Base-by-base conservation (phyloP, 345 rosid genomes). In the Aegle marmelos region DNA sequence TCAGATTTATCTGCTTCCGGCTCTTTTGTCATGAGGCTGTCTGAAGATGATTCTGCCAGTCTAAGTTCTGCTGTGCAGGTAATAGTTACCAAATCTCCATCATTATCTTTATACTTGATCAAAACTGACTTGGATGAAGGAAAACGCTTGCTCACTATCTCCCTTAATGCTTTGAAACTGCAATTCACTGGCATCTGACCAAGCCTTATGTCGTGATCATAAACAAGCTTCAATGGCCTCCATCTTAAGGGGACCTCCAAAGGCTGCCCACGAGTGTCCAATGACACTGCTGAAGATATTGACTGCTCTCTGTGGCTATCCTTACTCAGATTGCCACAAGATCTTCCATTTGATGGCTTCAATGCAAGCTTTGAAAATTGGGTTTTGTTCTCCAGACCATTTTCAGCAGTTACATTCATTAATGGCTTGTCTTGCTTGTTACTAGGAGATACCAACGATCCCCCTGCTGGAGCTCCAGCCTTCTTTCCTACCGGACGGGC, bases 21-120 rank as follows among this genome's bases (percentile, higher is more conserved):
- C 72, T 89, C 91, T 82, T 85, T 88, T 0, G 83, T 79, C 82
- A 89, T n/a, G 73, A 78, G 78, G 82, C 83, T 68, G 80, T 92
- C 99, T 34, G 84, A 94, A 31, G 81, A 85, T 66, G 89, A 76
- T 82, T 92, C 99, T 4, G 97, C 97, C 83, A 90, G 76, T 78
- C 89, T 90, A 41, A 96, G 93, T 83, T 96, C 99, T 4, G 87
- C 82, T 0, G 95, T 89, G 67, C 85, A 88, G 4, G 99, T 96
- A 28, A 94, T 82, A 50, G 97, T 96, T 64, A 96, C 95, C 87
- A 96, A 90, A 83, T 96, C 99, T 24, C 98, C 98, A 72, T 96
- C 99, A 78, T 48, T 89, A 74, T 96, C 99, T 79, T 87, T 96
- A 68, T 90, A 94, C 86, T 96, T 92, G 33, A 96, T 85, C 90